Evolutionary conservation across 225 moss, liverwort and hornwort species (phyloP).

Genomic region (Antitrichia curtipendula): DNA sequence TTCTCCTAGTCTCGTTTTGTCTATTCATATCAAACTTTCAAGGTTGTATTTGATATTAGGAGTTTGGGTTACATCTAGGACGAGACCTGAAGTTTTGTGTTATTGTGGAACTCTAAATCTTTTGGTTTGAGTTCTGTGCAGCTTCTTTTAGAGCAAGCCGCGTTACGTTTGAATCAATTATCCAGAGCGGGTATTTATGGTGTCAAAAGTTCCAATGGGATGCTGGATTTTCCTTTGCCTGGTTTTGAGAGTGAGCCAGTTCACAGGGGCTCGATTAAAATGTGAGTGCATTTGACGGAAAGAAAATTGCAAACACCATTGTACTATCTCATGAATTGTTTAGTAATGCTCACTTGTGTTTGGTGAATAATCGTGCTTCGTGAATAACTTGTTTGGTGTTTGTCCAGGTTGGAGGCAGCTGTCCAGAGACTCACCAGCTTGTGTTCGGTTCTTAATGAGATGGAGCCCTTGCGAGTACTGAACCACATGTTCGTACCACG

Average conservation of each 20-base stretch:
- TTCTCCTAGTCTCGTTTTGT: background rate
- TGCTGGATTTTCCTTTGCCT: slow-evolving; percentile 71
- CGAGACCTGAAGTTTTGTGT: background rate
- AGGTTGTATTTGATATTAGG: background rate
- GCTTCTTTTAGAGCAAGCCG: slow-evolving; percentile 93
- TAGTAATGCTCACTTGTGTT: background rate
- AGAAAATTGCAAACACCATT: background rate
- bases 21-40: background rate
- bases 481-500: slow-evolving; percentile 98
- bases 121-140: slow-evolving; percentile 10
- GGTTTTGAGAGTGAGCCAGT: slow-evolving; percentile 86
- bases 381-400: background rate
- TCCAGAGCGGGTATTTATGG: slow-evolving; percentile 41
- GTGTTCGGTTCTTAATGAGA: slow-evolving; percentile 96
- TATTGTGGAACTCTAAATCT: background rate
- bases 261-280: slow-evolving; percentile 79
- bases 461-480: slow-evolving; percentile 94
- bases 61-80: background rate
- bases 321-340: background rate
- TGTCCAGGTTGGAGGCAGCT: slow-evolving; percentile 82
- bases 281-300: slow-evolving; percentile 15
- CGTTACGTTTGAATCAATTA: slow-evolving; percentile 66
- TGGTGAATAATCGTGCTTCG: background rate
- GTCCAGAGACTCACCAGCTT: slow-evolving; percentile 97
- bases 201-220: slow-evolving; percentile 34